phyloP scores from a whole-genome alignment of 202 grass and related monocot genomes.

The Sporobolus alterniflorus region DNA sequence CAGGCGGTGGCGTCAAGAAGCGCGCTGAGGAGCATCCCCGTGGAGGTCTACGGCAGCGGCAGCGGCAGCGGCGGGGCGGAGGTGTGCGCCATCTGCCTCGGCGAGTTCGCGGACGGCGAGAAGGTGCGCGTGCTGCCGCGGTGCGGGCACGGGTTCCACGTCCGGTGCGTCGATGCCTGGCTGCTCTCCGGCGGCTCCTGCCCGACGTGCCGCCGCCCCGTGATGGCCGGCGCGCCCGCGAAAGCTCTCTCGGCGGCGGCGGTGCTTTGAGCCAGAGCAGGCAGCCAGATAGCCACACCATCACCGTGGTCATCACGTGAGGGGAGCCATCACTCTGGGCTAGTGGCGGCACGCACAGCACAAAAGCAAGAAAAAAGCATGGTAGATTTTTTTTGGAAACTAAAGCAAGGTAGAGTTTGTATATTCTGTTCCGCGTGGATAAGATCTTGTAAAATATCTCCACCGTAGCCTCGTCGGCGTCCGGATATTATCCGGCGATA shows the following conservation, averaged over 20 bases:
- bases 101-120: slow-evolving; percentile 75
- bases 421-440: background rate
- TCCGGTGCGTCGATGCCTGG: slow-evolving; percentile 81
- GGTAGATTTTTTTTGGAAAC: too few relatives aligned
- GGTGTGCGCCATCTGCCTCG: slow-evolving; percentile 84
- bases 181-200: slow-evolving; percentile 70
- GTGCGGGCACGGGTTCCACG: slow-evolving; percentile 79
- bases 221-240: background rate
- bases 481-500: slow-evolving; percentile 17
- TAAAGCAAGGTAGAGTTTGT: background rate
- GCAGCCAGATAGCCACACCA: background rate
- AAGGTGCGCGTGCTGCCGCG: slow-evolving; percentile 75
- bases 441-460: slow-evolving; percentile 36
- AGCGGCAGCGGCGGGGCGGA: background rate
- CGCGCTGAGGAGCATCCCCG: slow-evolving; percentile 65
- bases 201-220: slow-evolving; percentile 66
- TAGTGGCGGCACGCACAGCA: background rate
- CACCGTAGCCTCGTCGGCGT: background rate
- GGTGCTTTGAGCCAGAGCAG: background rate
- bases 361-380: background rate
- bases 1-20: slow-evolving; percentile 39
- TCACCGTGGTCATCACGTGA: slow-evolving; percentile 47
- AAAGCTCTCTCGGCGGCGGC: background rate
- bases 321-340: background rate
- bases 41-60: slow-evolving; percentile 52